Percentiles rank a stretch among this genome's conserved stretches.
Evolutionary conservation across 1,139 yeast genomes (phyloP).

Genomic region (Waltiozyma sp.): DNA sequence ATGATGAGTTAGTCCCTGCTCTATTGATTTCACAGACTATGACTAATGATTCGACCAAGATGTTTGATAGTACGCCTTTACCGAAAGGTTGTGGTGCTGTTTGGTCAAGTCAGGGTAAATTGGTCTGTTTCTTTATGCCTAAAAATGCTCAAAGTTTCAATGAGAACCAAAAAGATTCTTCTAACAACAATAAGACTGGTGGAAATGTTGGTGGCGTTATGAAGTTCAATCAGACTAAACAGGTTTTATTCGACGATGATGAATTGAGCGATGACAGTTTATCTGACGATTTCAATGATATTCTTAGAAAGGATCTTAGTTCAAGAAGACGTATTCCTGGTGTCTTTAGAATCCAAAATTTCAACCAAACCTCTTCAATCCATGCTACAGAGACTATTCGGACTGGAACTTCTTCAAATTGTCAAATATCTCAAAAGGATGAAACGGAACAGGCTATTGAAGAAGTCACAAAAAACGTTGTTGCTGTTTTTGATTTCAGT

Average conservation of each 20-base stretch:
- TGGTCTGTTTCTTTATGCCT: constrained; percentile 76
- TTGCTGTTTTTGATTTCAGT: constrained; percentile 55
- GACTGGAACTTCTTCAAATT: neutral
- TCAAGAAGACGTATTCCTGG: constrained; percentile 25
- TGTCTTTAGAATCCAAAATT: constrained; percentile 16
- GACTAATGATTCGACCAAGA: constrained; percentile 5
- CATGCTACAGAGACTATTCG: constrained; percentile 1
- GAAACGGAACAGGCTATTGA: neutral
- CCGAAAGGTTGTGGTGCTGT: constrained; percentile 91
- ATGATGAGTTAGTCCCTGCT: constrained; percentile 14
- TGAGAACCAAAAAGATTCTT: constrained; percentile 5
- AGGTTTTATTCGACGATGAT: constrained; percentile 14
- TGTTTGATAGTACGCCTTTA: constrained; percentile 73
- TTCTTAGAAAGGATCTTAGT: constrained; percentile 25
- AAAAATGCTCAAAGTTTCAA: constrained; percentile 18
- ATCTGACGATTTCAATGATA: constrained; percentile 31
- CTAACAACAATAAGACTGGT: no score
- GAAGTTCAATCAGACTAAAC: constrained; percentile 30
- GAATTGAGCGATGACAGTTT: constrained; percentile 27
- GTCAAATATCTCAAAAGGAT: neutral
- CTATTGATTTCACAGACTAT: constrained; percentile 8
- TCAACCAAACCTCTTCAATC: constrained; percentile 4
- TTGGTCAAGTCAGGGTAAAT: constrained; percentile 71
- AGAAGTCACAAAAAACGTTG: constrained; percentile 30
- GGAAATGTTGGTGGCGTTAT: constrained; percentile 7